These are phyloP conservation scores for Davidsoniella eucalypti DNA, from an alignment of 2,329 filamentous ascomycete species.

Conservation along the genomic window DNA sequence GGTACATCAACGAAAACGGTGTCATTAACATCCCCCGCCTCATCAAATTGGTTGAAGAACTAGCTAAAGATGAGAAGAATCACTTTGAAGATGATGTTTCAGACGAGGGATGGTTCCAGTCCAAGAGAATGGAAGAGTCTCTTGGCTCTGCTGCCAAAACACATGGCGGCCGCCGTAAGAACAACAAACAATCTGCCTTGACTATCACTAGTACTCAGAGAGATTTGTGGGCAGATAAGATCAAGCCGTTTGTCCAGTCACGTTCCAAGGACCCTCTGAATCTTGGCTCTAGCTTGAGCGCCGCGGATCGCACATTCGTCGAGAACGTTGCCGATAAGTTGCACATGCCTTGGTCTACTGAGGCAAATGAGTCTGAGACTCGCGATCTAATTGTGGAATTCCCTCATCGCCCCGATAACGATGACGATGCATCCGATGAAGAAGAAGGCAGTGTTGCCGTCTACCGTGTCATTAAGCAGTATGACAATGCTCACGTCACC, in stretches of 20 bases:
- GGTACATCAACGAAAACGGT: constrained; percentile 92
- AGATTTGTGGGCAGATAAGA: constrained; percentile 59
- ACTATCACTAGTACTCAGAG: constrained; percentile 68
- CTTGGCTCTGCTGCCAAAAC: constrained; percentile 38
- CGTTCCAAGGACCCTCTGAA: constrained; percentile 50
- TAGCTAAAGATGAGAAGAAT: constrained; percentile 78
- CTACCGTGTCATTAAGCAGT: constrained; percentile 70
- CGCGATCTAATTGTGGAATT: constrained; percentile 36
- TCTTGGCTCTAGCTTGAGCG: constrained; percentile 55
- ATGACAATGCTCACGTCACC: constrained; percentile 75
- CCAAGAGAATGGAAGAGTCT: constrained; percentile 34
- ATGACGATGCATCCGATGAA: constrained; percentile 48
- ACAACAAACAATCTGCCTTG: constrained; percentile 28
- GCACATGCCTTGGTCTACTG: constrained; percentile 40
- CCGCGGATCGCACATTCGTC: constrained; percentile 81
- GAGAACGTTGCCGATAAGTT: constrained; percentile 61
- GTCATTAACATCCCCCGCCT: constrained; percentile 77
- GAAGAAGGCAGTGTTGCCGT: constrained; percentile 80
- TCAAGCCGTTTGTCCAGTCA: constrained; percentile 68
- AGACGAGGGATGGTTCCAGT: constrained; percentile 77
- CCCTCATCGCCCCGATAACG: constrained; percentile 30
- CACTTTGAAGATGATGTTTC: constrained; percentile 83
- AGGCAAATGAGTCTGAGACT: constrained; percentile 38
- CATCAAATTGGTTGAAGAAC: constrained; percentile 59
- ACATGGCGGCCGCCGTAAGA: not conserved